Evolutionary conservation across 2,329 filamentous ascomycete species (phyloP).

Genomic region (Graphiopsis chlorocephala): DNA sequence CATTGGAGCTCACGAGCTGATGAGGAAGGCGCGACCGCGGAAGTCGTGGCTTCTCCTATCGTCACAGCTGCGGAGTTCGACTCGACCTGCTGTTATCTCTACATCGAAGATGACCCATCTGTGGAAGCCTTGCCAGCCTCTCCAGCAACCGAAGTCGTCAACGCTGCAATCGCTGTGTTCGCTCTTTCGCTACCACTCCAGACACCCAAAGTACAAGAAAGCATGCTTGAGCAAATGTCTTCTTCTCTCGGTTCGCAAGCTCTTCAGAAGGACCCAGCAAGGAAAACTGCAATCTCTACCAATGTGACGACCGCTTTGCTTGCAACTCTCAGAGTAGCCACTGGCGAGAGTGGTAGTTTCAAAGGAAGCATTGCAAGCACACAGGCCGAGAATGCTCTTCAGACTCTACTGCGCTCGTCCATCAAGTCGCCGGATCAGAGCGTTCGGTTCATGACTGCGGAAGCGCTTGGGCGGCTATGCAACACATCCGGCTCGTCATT

Average conservation of each 20-base stretch:
- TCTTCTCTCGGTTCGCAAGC: slow-evolving; percentile 77
- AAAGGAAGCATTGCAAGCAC: slow-evolving; percentile 73
- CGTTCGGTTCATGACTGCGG: slow-evolving; percentile 79
- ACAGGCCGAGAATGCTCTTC: slow-evolving; percentile 60
- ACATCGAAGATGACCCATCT: slow-evolving; percentile 44
- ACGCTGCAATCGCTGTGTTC: slow-evolving; percentile 89
- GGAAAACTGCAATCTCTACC: slow-evolving; percentile 85
- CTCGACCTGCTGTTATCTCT: slow-evolving; percentile 73
- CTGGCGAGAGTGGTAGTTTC: slow-evolving; percentile 72
- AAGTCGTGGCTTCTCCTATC: slow-evolving; percentile 58
- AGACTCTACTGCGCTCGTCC: slow-evolving; percentile 70
- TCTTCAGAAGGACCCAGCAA: slow-evolving; percentile 79
- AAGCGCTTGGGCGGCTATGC: slow-evolving; percentile 82
- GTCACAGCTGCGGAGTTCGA: slow-evolving; percentile 87
- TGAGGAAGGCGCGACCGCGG: slow-evolving; percentile 64
- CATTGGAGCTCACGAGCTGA: slow-evolving; percentile 47
- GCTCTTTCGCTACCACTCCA: slow-evolving; percentile 87
- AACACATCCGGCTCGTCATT: slow-evolving; percentile 80
- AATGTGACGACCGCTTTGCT: slow-evolving; percentile 83
- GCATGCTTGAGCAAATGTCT: slow-evolving; percentile 90
- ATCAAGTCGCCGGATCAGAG: slow-evolving; percentile 81
- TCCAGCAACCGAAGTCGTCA: slow-evolving; percentile 88
- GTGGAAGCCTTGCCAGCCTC: slow-evolving; percentile 59
- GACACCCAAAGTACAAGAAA: slow-evolving; percentile 88
- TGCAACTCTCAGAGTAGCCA: slow-evolving; percentile 76